Percentiles rank a stretch among this genome's conserved stretches.
phyloP scores from a whole-genome alignment of 1,284 basidiomycete species.

The Leccinum fallax region DNA sequence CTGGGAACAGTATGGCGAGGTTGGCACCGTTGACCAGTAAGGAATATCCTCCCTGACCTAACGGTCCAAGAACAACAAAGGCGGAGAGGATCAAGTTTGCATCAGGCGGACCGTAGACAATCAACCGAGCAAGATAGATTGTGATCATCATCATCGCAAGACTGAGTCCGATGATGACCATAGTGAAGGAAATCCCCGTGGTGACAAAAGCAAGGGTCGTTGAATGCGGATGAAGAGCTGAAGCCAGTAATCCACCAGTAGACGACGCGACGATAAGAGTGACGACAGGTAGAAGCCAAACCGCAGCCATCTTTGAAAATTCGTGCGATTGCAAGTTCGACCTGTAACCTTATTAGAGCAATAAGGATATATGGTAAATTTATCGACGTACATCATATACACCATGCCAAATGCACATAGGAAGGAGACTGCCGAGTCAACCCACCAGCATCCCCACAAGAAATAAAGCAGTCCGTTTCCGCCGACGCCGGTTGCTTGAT shows the following conservation, averaged over 20 bases:
- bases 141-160: conserved; percentile 51
- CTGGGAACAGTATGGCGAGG: conserved; percentile 44
- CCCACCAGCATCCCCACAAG: conserved; percentile 67
- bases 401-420: conserved; percentile 56
- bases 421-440: conserved; percentile 50
- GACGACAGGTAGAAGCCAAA: conserved; percentile 66
- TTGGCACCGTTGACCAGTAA: conserved; percentile 53
- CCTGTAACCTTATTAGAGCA: conserved; percentile 36
- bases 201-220: conserved; percentile 50
- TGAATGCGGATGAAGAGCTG: conserved; percentile 42
- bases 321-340: conserved; percentile 56
- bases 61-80: conserved; percentile 45
- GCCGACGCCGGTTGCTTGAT: conserved; percentile 43
- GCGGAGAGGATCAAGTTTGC: conserved; percentile 48
- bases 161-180: conserved; percentile 56
- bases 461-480: conserved; percentile 49
- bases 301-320: conserved; percentile 46
- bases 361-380: not conserved
- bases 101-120: conserved; percentile 44
- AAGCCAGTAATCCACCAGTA: conserved; percentile 55
- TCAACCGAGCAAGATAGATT: conserved; percentile 44
- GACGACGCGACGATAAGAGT: conserved; percentile 63
- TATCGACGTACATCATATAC: conserved; percentile 50
- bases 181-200: conserved; percentile 49
- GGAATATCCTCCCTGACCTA: conserved; percentile 56